A percentile compares a stretch with the other conserved stretches of the same genome.
phyloP scores from a whole-genome alignment of 805 yeast genomes.

The Tetrapisispora fleetii region DNA sequence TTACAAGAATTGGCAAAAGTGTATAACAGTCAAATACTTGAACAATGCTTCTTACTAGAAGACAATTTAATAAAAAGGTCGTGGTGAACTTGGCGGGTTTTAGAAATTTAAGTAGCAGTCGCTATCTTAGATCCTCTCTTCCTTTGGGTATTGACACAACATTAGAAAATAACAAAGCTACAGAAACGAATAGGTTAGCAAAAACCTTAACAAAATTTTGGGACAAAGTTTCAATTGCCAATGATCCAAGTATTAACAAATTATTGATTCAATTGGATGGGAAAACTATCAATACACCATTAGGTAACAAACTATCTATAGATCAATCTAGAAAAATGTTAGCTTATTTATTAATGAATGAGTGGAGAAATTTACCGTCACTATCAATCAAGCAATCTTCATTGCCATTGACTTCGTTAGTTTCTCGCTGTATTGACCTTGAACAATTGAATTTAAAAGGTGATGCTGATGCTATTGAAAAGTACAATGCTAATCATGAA shows the following conservation, averaged over 20 bases:
- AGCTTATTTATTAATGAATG: conserved; percentile 72
- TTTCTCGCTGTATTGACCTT: conserved; percentile 80
- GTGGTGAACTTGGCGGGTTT: neutral
- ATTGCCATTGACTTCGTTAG: conserved; percentile 79
- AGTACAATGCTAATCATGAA: conserved; percentile 48
- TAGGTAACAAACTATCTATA: conserved; percentile 59
- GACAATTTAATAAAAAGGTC: no score
- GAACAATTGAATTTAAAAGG: conserved; percentile 30
- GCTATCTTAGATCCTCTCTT: neutral
- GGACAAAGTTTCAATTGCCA: conserved; percentile 49
- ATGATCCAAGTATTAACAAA: conserved; percentile 26
- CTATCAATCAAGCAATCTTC: conserved; percentile 42
- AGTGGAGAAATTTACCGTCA: conserved; percentile 71
- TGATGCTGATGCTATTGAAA: conserved; percentile 42
- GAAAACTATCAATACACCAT: conserved; percentile 74
- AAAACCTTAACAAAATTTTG: conserved; percentile 69
- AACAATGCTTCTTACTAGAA: neutral
- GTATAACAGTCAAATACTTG: neutral
- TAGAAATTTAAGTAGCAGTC: neutral
- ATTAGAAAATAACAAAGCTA: conserved; percentile 40
- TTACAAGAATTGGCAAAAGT: no score
- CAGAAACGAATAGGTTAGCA: conserved; percentile 62
- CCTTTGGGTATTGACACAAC: conserved; percentile 29
- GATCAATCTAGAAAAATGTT: conserved; percentile 51
- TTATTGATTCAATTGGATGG: conserved; percentile 58